Evolutionary conservation across 2,329 filamentous ascomycete genomes (phyloP).

Genomic region (Exophiala sp.): DNA sequence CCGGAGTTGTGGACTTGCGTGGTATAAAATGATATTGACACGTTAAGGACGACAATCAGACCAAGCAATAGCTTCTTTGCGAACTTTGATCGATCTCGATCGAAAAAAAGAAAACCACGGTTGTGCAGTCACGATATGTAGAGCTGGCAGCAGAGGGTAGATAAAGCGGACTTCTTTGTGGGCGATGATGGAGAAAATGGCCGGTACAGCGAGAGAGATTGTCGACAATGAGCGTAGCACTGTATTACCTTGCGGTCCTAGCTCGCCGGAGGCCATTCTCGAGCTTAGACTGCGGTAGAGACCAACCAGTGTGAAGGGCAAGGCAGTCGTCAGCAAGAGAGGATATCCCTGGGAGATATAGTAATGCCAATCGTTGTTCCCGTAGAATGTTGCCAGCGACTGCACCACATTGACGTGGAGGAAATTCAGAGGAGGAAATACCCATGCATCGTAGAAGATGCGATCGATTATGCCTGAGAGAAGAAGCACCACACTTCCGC

Average conservation of each 20-base stretch:
- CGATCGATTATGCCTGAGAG: conserved; percentile 65
- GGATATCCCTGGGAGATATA: conserved; percentile 87
- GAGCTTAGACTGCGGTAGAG: conserved; percentile 48
- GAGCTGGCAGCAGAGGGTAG: conserved; percentile 80
- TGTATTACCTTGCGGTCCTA: conserved; percentile 9
- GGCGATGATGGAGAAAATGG: conserved; percentile 66
- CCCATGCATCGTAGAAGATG: conserved; percentile 76
- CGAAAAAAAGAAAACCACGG: conserved; percentile 43
- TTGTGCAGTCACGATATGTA: conserved; percentile 72
- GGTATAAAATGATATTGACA: conserved; percentile 66
- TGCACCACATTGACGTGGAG: conserved; percentile 86
- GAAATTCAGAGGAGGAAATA: conserved; percentile 80
- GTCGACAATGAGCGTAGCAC: conserved; percentile 51
- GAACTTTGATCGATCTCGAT: neutral
- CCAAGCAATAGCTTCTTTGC: conserved; percentile 52
- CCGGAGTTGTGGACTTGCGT: conserved; percentile 74
- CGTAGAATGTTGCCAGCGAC: conserved; percentile 87
- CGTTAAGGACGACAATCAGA: conserved; percentile 58
- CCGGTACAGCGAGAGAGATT: conserved; percentile 55
- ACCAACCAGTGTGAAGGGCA: conserved; percentile 68
- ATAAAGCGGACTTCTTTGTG: conserved; percentile 98
- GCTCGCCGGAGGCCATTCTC: conserved; percentile 10
- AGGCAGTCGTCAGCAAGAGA: conserved; percentile 71
- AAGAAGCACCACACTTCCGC: conserved; percentile 54
- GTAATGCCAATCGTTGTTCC: conserved; percentile 83